Evolutionary conservation across 2,329 filamentous ascomycete genomes (phyloP), one percentile per base, ranked within the genome.

Genomic region (Diaporthe velutina): DNA sequence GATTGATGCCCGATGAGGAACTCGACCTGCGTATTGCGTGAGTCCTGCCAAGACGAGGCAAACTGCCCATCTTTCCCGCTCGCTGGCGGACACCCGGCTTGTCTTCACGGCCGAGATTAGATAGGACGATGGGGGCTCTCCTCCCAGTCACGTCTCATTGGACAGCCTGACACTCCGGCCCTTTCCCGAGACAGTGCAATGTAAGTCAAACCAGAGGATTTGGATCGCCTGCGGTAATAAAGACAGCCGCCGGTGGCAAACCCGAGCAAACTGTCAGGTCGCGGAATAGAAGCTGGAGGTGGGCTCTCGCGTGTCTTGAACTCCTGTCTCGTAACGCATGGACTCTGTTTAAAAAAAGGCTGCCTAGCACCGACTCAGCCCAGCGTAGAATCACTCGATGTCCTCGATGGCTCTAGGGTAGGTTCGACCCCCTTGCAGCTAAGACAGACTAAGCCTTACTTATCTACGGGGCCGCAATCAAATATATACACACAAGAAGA

Each of bases 21-120:
- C 45, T 35, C n/a, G n/a, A 10, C 22, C 30, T 52, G 30, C 4
- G 7, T 67, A 38, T 52, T 67, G 64, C 22, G 64, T 28, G 64
- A 67, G 64, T 28, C 30, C n/a, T 30, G 54, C 54, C 58, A 64
- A 45, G 58, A 45, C n/a, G 10, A 13, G 22, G 15, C 15, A 28
- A 45, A 19, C 45, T 13, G 30, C 42, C 64, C 45, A 52, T 35
- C n/a, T 45, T 22, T 22, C 33, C 45, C 28, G 64, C 22, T 40
- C 45, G n/a, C 22, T 40, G 30, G n/a, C 64, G 64, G 64, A 19
- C 48, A 68, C 12, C 22, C 64, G 64, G 64, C 48, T 30, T 68
- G 45, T 67, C 64, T 40, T 68, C 25, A 48, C 64, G 48, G 64
- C 64, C 64, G 64, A 68, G 33, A 68, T 54, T 54, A 54, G 48